Evolutionary conservation across 2,329 filamentous ascomycete species (phyloP), one percentile per base, ranked within the genome.

Genomic region (Cordyceps tenuipes): DNA sequence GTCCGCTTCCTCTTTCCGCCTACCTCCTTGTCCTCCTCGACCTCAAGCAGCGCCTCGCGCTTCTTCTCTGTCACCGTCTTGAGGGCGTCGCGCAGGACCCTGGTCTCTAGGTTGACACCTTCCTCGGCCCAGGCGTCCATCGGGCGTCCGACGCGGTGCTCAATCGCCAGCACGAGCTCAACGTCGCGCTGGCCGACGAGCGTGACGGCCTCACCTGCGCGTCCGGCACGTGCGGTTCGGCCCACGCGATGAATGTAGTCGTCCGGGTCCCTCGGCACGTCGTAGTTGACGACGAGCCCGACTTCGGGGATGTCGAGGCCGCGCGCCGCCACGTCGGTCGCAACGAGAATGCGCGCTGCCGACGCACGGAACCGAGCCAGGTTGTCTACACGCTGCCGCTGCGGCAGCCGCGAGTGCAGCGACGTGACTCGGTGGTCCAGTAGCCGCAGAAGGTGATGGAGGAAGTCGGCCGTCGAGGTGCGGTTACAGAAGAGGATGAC

Each of bases 221-320:
- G 83, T 0, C 94, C 94, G 0, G 94, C 94, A 82, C 94, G 87
- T 3, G 94, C 94, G 13, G 94, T 99, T 75, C 94, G 88, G 72
- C 94, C 94, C 55, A 97, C 93, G 13, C 94, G 86, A 76, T 99
- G 94, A 65, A 99, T 94, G 72, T 99, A 99, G 74, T 97, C 93
- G 71, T 97, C 92, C 3, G 93, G 91, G 70, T 97, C 91, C n/a
- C 93, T 86, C 0, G 94, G 94, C 0, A 99, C 85, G 70, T 99
- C 94, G 74, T 92, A 99, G 75, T 99, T 97, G 69, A 99, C 78
- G 2, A 99, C 94, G 17, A 97, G 75, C 59, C 83, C 87, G 7
- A 97, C 93, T 66, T 91, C 89, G 1, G 93, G 93, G 63, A 99
- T 97, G 76, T 99, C 94, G 4, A 99, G 83, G 80, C 94, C 94